These are phyloP conservation scores for Spongiforma sp. DNA, from an alignment of 1,284 basidiomycete species.

Conservation along the genomic window DNA sequence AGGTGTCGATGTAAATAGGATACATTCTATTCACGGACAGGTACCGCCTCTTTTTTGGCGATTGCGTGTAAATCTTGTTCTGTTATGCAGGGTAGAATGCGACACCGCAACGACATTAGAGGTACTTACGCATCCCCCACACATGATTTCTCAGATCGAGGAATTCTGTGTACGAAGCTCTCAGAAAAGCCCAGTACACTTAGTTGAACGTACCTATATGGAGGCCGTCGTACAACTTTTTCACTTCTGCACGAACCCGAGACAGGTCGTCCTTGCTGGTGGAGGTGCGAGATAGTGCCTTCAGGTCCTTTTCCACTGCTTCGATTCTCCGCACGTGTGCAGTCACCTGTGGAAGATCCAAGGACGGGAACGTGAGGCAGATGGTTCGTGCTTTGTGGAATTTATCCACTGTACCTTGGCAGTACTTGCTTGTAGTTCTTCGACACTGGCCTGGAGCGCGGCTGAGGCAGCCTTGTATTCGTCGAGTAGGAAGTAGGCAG, in stretches of 20 bases:
- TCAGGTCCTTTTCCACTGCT: constrained; percentile 87
- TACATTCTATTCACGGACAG: constrained; percentile 52
- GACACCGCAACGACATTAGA: background rate
- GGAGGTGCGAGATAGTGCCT: constrained; percentile 68
- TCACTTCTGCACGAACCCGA: constrained; percentile 77
- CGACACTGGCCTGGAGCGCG: constrained; percentile 83
- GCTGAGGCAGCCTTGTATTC: constrained; percentile 90
- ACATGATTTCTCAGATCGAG: constrained; percentile 78
- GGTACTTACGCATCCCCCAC: constrained; percentile 81
- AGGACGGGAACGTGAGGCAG: background rate
- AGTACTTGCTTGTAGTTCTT: constrained; percentile 85
- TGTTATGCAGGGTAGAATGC: constrained; percentile 32
- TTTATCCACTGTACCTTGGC: constrained; percentile 60
- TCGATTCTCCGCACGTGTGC: constrained; percentile 86
- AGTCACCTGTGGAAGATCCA: constrained; percentile 61
- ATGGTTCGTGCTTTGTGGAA: constrained; percentile 26
- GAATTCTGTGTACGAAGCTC: constrained; percentile 51
- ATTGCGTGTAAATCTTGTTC: constrained; percentile 83
- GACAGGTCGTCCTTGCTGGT: constrained; percentile 82
- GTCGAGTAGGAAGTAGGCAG: constrained; percentile 87
- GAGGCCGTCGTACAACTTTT: constrained; percentile 84
- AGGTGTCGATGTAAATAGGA: background rate
- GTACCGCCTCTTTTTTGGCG: constrained; percentile 67
- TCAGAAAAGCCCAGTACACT: background rate
- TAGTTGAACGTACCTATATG: constrained; percentile 64